Evolutionary conservation across 2,329 filamentous ascomycete species (phyloP).

Genomic region (Akanthomyces uredinophilus): DNA sequence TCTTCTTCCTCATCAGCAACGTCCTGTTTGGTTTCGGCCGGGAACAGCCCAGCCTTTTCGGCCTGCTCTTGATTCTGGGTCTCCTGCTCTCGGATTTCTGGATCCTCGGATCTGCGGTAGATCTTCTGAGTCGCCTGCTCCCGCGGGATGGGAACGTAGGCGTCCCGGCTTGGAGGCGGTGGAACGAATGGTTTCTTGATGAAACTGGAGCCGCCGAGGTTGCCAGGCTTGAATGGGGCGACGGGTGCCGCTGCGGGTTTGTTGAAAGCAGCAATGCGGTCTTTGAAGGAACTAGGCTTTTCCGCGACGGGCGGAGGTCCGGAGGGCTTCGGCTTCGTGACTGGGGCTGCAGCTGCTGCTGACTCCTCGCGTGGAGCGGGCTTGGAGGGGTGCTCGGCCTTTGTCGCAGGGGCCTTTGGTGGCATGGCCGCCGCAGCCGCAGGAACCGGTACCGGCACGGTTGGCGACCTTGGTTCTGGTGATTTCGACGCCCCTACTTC

Average conservation of each 20-base stretch:
- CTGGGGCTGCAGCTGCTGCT: conserved; percentile 37
- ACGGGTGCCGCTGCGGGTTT: conserved; percentile 78
- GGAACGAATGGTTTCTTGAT: conserved; percentile 97
- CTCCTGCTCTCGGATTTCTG: conserved; percentile 61
- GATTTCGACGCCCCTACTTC: background rate
- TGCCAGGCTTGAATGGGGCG: conserved; percentile 81
- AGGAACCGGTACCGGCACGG: conserved; percentile 24
- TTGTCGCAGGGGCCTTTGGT: conserved; percentile 26
- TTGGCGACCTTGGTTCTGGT: conserved; percentile 28
- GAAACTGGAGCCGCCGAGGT: conserved; percentile 61
- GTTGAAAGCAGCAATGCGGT: conserved; percentile 97
- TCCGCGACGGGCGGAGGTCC: conserved; percentile 64
- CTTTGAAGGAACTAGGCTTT: conserved; percentile 86
- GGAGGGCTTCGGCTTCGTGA: conserved; percentile 38
- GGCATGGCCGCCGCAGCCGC: conserved; percentile 24
- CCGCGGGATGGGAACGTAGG: conserved; percentile 74
- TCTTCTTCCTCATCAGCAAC: conserved; percentile 62
- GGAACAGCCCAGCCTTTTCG: conserved; percentile 60
- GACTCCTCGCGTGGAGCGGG: conserved; percentile 29
- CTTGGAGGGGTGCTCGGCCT: conserved; percentile 28
- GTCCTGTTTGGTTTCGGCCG: conserved; percentile 33
- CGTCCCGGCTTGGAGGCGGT: conserved; percentile 86
- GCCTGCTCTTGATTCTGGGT: conserved; percentile 62
- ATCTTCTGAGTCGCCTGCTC: conserved; percentile 68
- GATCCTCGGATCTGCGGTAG: conserved; percentile 85